Percentiles rank a stretch among this genome's conserved stretches.
phyloP scores from a whole-genome alignment of 2,329 filamentous ascomycete genomes.

The Curvularia sp. region DNA sequence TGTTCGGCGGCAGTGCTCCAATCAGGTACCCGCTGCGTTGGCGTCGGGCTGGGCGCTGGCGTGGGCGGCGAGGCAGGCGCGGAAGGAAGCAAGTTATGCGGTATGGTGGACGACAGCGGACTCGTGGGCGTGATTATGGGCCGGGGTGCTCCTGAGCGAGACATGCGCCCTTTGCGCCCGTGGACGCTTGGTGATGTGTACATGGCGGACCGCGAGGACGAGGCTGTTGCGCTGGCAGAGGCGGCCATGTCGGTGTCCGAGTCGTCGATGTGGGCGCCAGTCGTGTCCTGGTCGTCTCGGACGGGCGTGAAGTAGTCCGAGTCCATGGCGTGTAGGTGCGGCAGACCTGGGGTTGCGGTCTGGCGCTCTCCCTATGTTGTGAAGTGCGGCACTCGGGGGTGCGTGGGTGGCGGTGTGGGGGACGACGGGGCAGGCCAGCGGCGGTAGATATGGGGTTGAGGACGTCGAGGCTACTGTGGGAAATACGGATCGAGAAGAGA shows the following conservation, averaged over 20 bases:
- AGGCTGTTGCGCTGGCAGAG: constrained; percentile 41
- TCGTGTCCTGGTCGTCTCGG: constrained; percentile 29
- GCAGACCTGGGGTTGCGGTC: constrained; percentile 15
- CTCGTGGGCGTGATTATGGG: constrained; percentile 60
- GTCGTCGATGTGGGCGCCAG: constrained; percentile 36
- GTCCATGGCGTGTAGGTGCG: constrained; percentile 34
- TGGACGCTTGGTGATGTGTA: constrained; percentile 47
- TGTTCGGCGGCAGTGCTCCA: constrained; percentile 80
- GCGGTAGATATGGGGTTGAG: constrained; percentile 2
- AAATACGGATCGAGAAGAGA: constrained; percentile 6
- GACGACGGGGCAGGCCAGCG: neutral
- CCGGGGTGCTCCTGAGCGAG: constrained; percentile 52
- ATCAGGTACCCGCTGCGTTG: constrained; percentile 68
- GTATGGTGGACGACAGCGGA: constrained; percentile 58
- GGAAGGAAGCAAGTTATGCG: constrained; percentile 67
- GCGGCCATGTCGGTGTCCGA: constrained; percentile 48
- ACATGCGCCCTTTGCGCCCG: constrained; percentile 50
- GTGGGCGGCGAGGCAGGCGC: constrained; percentile 71
- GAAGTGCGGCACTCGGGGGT: constrained; percentile 14
- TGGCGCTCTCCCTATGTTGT: constrained; percentile 14
- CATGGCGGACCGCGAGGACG: constrained; percentile 44
- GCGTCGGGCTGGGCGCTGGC: constrained; percentile 70
- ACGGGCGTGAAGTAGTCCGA: constrained; percentile 43
- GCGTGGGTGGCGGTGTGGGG: constrained; percentile 8
- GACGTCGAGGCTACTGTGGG: constrained; percentile 5